Conservation (phyloP, 352 stramenopile genomes). For the Phytophthora fragariae region DNA sequence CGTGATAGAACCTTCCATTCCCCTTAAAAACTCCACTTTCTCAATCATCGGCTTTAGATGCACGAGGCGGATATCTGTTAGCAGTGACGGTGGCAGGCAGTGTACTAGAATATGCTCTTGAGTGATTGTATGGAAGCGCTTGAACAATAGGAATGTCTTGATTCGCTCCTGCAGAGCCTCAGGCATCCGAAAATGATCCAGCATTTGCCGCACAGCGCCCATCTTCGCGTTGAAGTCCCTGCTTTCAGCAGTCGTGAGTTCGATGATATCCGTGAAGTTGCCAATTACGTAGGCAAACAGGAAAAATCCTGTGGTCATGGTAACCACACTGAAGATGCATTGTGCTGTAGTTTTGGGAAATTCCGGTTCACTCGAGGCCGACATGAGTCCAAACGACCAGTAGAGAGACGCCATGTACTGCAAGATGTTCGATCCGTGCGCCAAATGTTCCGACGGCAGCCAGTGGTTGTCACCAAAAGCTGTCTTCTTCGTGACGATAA, state of each 20-base stretch:
- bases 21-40: slow-evolving; percentile 63
- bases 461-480: slow-evolving; percentile 44
- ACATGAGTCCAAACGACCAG: slow-evolving; percentile 72
- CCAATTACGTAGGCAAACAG: slow-evolving; percentile 75
- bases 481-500: background rate
- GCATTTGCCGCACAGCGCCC: slow-evolving; percentile 56
- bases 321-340: slow-evolving; percentile 59
- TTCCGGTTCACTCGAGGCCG: slow-evolving; percentile 57
- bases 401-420: slow-evolving; percentile 70
- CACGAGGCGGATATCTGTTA: slow-evolving; percentile 70
- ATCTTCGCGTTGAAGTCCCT: slow-evolving; percentile 67
- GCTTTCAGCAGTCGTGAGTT: slow-evolving; percentile 64
- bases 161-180: slow-evolving; percentile 48
- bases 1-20: slow-evolving; percentile 60
- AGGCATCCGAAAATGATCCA: slow-evolving; percentile 61
- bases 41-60: slow-evolving; percentile 69
- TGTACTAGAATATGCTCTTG: slow-evolving; percentile 64
- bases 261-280: slow-evolving; percentile 69
- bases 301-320: slow-evolving; percentile 72
- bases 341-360: slow-evolving; percentile 59
- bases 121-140: slow-evolving; percentile 70
- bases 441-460: slow-evolving; percentile 40
- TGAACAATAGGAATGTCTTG: slow-evolving; percentile 73
- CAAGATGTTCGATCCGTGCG: slow-evolving; percentile 22
- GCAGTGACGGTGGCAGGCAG: slow-evolving; percentile 62